Conservation (phyloP, 768 basidiomycete species). For the Mycena vulgaris region DNA sequence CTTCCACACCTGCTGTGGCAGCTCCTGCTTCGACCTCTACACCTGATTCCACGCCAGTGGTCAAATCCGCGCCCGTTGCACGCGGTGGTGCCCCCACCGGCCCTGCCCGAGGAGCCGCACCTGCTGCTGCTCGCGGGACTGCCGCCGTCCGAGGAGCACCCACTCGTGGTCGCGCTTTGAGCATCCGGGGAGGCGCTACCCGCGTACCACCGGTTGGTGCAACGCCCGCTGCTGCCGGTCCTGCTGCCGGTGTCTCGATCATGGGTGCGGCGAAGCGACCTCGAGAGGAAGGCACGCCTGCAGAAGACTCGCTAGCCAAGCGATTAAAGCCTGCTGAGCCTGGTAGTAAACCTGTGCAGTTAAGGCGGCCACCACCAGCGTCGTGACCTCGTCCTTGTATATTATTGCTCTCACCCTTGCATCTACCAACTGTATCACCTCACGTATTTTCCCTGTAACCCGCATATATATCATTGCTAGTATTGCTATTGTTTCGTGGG, state of each 20-base stretch:
- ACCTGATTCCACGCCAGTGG: constrained; percentile 25
- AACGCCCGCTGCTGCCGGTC: constrained; percentile 42
- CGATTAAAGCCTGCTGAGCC: constrained; percentile 72
- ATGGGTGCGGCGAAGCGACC: constrained; percentile 80
- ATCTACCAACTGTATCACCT: constrained; percentile 20
- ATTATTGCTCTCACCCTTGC: constrained; percentile 11
- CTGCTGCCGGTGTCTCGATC: constrained; percentile 65
- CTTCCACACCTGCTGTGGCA: constrained; percentile 40
- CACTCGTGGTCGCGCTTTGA: constrained; percentile 48
- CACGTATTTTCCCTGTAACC: constrained; percentile 19
- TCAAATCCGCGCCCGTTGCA: constrained; percentile 28
- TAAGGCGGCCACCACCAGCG: constrained; percentile 49
- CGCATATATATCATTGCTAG: not conserved
- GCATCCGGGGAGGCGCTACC: constrained; percentile 52
- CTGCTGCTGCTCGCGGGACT: constrained; percentile 44
- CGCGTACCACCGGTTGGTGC: constrained; percentile 38
- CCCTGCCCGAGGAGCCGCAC: constrained; percentile 25
- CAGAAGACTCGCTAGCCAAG: constrained; percentile 76
- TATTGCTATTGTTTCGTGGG: not conserved
- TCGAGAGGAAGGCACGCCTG: constrained; percentile 67
- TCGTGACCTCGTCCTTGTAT: constrained; percentile 15
- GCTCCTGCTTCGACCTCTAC: constrained; percentile 32
- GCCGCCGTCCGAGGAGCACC: constrained; percentile 29
- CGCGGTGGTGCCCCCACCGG: constrained; percentile 17
- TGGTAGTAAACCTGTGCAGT: constrained; percentile 45